Base-by-base conservation (phyloP, 2,329 filamentous ascomycete species). In the Apiospora malaysiana region DNA sequence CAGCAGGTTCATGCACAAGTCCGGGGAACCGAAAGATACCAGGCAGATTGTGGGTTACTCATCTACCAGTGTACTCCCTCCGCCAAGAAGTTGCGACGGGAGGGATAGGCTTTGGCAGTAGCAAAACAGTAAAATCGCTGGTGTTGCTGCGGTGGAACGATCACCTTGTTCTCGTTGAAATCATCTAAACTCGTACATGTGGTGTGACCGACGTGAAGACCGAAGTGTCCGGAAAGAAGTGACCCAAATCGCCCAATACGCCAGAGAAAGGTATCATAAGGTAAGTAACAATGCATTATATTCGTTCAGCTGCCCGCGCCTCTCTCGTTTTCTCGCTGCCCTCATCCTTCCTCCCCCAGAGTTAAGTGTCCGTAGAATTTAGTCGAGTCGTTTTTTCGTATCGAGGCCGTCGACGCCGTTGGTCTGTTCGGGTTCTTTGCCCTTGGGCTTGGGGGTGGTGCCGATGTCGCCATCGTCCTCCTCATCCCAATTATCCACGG, bases 401-500 rank as follows among this genome's bases (percentile, higher is more conserved):
- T 76, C 74, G 32, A 69, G 71, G 43, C 73, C 73, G 45, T 79
- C 79, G 21, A 71, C 76, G 7, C 76, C 75, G 42, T 78, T 77
- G 45, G 73, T 68, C 16, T 74, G 70, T n/a, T 78, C 78, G 42
- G 71, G 68, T 51, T 73, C 72, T 65, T 79, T 78, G 14, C 73
- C 72, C 47, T 77, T 79, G 67, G 74, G 45, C 6, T 40, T 56
- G 18, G 67, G 45, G 16, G 23, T 25, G 67, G 67, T 68, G 4
- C 70, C 68, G 37, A 72, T 72, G 40, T 74, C 75, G 12, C 77
- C 79, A 23, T 77, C 79, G 32, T 86, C 85, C 9, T 85, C 86
- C n/a, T 88, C 86, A 40, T 87, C 87, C 88, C 87, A 89, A 14
- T 86, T 83, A 74, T 90, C 88, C 23, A 84, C 81, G 2, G 85